These are phyloP conservation scores for Aspergillus chevalieri DNA, from an alignment of 2,329 filamentous ascomycete genomes.

Conservation along the genomic window DNA sequence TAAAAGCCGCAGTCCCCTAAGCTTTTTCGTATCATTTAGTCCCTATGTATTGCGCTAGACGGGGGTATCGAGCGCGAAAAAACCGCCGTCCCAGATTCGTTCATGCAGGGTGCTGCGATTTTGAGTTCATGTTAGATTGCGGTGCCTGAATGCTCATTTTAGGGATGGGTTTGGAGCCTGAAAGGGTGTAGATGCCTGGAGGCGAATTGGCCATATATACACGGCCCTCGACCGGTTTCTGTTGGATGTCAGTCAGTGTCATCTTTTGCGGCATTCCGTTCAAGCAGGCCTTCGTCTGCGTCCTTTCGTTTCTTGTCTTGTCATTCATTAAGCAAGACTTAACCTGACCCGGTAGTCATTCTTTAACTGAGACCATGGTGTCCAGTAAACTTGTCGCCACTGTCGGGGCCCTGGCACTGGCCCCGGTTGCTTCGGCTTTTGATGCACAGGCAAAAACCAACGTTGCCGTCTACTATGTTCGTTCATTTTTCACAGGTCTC, in stretches of 20 bases:
- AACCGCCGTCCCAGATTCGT: background rate
- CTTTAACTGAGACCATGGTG: constrained; percentile 30
- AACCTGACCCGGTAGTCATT: constrained; percentile 23
- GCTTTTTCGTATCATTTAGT: background rate
- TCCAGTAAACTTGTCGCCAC: constrained; percentile 28
- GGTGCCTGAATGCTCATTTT: background rate
- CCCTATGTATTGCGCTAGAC: background rate
- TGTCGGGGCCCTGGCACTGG: constrained; percentile 25
- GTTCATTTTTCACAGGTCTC: constrained; percentile 2
- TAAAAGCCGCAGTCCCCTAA: background rate
- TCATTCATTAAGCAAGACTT: constrained; percentile 13
- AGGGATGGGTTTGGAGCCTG: background rate
- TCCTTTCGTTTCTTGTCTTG: constrained; percentile 45
- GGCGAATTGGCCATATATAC: no score
- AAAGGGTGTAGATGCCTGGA: background rate
- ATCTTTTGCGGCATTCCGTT: constrained; percentile 3
- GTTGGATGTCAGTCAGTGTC: background rate
- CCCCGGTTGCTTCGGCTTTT: constrained; percentile 34
- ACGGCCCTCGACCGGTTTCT: background rate
- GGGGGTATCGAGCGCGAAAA: background rate
- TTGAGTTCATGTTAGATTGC: background rate
- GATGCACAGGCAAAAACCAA: constrained; percentile 41
- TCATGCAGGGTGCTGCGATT: background rate
- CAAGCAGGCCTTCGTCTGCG: constrained; percentile 45
- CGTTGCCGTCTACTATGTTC: constrained; percentile 49